Base-by-base conservation (phyloP, 768 basidiomycete genomes). In the Hypholoma fasciculare region DNA sequence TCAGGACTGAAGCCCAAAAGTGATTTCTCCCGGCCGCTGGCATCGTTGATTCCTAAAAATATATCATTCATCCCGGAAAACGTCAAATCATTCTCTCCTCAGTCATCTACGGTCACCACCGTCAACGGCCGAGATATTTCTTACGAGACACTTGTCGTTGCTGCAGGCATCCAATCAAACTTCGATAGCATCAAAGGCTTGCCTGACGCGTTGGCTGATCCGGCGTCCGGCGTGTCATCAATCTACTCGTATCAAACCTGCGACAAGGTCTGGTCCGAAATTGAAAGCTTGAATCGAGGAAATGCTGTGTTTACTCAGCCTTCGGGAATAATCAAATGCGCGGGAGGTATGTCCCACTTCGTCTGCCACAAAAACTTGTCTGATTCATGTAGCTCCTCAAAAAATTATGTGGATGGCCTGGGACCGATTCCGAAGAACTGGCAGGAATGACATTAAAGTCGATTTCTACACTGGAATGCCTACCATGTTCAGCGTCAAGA, bases 361-460 rank as follows among this genome's bases (percentile, higher is more conserved):
- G 30, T 51, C 14, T 46, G 11, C 17, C 5, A 30, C 11, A 53
- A 52, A 60, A n/a, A 51, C 48, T 42, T 49, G 14, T 62, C 52
- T 54, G 26, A 52, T 34, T 2, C 50, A 26, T 42, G 19, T 62
- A 91, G 90, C 88, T 14, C 90, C 91, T 17, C 91, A 94, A 69
- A 94, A 96, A 74, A 90, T 95, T 54, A 94, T 96, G 91, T 96
- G 94, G 93, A 93, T 94, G 90, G 90, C 92, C 47, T 94, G 92
- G 91, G 92, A 95, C 68, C 78, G 86, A 49, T 93, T 82, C 70
- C 79, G 81, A 56, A 78, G 72, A 67, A 89, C 89, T 9, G 78
- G 79, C 2, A 82, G 89, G 17, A 69, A 75, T 14, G 77, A 81
- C 49, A 80, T 90, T 63, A 78, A 84, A 51, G 68, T 90, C 60